Percentiles rank a stretch among this genome's conserved stretches.
phyloP scores from a whole-genome alignment of 176 grass and related monocot genomes.

The Calamus simplicifolius region DNA sequence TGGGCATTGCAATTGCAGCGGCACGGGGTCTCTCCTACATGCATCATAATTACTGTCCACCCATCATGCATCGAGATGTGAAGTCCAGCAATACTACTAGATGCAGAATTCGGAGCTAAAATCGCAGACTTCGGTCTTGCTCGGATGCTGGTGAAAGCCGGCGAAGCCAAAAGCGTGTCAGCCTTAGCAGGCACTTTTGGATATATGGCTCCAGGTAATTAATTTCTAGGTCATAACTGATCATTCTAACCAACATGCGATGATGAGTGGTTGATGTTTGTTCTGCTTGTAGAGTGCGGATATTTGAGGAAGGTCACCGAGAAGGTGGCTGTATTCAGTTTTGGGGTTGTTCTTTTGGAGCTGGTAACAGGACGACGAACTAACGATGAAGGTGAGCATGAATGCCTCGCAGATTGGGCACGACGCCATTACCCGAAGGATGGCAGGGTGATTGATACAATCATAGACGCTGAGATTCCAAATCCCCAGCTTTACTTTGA shows the following conservation, averaged over 20 bases:
- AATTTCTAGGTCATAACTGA: neutral
- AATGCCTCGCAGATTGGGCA: slow-evolving; percentile 33
- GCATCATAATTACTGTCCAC: slow-evolving; percentile 36
- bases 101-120: slow-evolving; percentile 33
- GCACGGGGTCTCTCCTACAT: slow-evolving; percentile 50
- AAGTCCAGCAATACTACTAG: slow-evolving; percentile 43
- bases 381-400: slow-evolving; percentile 31
- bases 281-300: slow-evolving; percentile 27
- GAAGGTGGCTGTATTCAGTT: slow-evolving; percentile 59
- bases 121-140: slow-evolving; percentile 53
- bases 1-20: slow-evolving; percentile 33
- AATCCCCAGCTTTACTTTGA: slow-evolving; percentile 5
- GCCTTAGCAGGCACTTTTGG: slow-evolving; percentile 40
- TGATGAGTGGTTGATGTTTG: neutral
- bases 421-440: slow-evolving; percentile 11
- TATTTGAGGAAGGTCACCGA: slow-evolving; percentile 33
- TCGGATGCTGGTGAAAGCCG: slow-evolving; percentile 17
- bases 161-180: slow-evolving; percentile 27
- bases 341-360: slow-evolving; percentile 60
- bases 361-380: slow-evolving; percentile 23
- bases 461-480: slow-evolving; percentile 13
- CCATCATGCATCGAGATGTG: slow-evolving; percentile 46
- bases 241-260: neutral
- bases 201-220: slow-evolving; percentile 60
- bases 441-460: slow-evolving; percentile 4